Conservation (phyloP, 2,329 filamentous ascomycete species). For the Hypoxylon sp. region DNA sequence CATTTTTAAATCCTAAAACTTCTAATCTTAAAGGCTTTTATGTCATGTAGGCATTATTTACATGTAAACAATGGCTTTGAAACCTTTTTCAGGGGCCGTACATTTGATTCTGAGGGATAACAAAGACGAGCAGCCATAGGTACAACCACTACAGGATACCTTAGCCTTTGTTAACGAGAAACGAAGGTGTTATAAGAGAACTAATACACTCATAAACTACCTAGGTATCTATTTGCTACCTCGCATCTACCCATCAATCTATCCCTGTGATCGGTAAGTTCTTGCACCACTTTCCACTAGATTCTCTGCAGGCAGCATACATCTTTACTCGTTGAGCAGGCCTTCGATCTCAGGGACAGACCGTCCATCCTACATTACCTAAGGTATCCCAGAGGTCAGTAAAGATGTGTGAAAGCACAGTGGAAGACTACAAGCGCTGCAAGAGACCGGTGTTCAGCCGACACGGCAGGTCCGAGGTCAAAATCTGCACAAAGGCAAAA, state of each 20-base stretch:
- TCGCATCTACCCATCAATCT: not conserved
- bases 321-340: conserved; percentile 13
- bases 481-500: conserved; percentile 49
- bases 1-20: no score
- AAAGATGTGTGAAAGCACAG: conserved; percentile 32
- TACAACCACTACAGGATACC: not conserved
- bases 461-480: conserved; percentile 1
- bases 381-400: conserved; percentile 11
- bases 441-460: conserved; percentile 2
- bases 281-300: not conserved
- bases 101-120: not conserved
- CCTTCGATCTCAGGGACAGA: not conserved
- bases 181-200: not conserved
- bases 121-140: not conserved
- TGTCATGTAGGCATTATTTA: no score
- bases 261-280: not conserved
- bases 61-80: not conserved
- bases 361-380: not conserved
- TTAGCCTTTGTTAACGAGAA: not conserved
- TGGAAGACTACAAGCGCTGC: conserved; percentile 29
- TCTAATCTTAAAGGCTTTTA: no score
- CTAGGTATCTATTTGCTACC: no score
- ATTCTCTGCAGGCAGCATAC: not conserved
- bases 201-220: not conserved
- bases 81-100: not conserved